Conservation (phyloP, 805 yeast genomes). For the Nematodospora valgi region DNA sequence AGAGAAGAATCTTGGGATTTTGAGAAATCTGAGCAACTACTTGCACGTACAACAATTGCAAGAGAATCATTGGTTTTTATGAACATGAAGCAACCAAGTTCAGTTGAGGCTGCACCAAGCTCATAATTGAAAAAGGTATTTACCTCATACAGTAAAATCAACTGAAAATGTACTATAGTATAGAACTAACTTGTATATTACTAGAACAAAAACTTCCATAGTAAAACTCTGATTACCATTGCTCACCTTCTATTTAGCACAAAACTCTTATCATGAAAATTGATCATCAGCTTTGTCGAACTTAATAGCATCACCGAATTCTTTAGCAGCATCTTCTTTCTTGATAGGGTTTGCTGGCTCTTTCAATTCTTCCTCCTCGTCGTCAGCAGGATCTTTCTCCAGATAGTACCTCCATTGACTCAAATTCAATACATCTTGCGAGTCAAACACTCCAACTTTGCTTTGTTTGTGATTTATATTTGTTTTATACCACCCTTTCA, state of each 20-base stretch:
- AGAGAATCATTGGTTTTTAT: conserved; percentile 60
- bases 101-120: neutral
- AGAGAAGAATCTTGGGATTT: conserved; percentile 48
- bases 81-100: conserved; percentile 22
- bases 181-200: too few species aligned
- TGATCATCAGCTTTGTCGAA: conserved; percentile 5
- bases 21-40: conserved; percentile 45
- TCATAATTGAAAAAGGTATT: neutral
- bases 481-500: conserved; percentile 40
- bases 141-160: neutral
- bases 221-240: too few species aligned
- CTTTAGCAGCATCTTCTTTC: conserved; percentile 1
- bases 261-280: conserved; percentile 3
- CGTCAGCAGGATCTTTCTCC: conserved; percentile 19
- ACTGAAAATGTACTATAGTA: too few species aligned
- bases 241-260: neutral
- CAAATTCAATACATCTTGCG: conserved; percentile 44
- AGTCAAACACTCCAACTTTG: conserved; percentile 10
- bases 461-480: conserved; percentile 14
- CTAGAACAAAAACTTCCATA: too few species aligned
- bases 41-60: conserved; percentile 47
- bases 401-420: conserved; percentile 29
- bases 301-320: conserved; percentile 7
- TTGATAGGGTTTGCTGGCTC: neutral
- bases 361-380: conserved; percentile 14